Percentiles rank a stretch among this genome's conserved stretches.
Conservation (phyloP, 2,329 filamentous ascomycete genomes). For the Hirsutella minnesotensis region DNA sequence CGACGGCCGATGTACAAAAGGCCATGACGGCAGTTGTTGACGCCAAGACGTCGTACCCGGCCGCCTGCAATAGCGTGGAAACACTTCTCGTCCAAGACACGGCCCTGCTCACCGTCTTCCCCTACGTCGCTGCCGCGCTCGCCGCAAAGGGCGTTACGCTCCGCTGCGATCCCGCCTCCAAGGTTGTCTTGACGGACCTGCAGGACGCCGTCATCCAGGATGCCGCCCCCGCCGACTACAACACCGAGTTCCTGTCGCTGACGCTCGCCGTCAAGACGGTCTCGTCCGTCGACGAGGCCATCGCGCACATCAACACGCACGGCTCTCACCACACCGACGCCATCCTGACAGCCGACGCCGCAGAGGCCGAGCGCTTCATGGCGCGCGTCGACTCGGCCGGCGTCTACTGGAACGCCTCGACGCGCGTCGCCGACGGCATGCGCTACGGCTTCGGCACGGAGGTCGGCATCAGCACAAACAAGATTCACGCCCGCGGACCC, state of each 20-base stretch:
- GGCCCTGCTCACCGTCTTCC: slow-evolving; percentile 55
- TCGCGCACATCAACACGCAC: slow-evolving; percentile 83
- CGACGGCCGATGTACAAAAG: slow-evolving; percentile 60
- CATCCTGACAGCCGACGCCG: slow-evolving; percentile 62
- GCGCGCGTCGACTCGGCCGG: slow-evolving; percentile 76
- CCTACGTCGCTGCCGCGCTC: slow-evolving; percentile 61
- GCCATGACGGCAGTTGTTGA: slow-evolving; percentile 72
- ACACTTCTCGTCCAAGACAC: slow-evolving; percentile 74
- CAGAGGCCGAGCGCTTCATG: slow-evolving; percentile 72
- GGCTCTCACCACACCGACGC: slow-evolving; percentile 90
- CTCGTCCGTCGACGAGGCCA: slow-evolving; percentile 53
- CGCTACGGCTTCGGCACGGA: slow-evolving; percentile 96
- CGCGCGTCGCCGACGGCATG: slow-evolving; percentile 91
- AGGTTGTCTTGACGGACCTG: slow-evolving; percentile 44
- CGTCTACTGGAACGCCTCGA: slow-evolving; percentile 95
- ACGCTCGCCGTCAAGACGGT: slow-evolving; percentile 77
- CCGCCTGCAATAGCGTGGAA: slow-evolving; percentile 91
- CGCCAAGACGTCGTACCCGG: slow-evolving; percentile 88
- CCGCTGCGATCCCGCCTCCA: slow-evolving; percentile 63
- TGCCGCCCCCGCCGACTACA: slow-evolving; percentile 59
- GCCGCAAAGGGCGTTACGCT: slow-evolving; percentile 67
- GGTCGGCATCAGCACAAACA: slow-evolving; percentile 97
- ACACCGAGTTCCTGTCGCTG: slow-evolving; percentile 82
- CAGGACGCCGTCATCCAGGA: slow-evolving; percentile 41
- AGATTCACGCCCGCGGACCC: slow-evolving; percentile 88